Base-by-base conservation (phyloP, 2,329 filamentous ascomycete species). In the Cercospora sp. region DNA sequence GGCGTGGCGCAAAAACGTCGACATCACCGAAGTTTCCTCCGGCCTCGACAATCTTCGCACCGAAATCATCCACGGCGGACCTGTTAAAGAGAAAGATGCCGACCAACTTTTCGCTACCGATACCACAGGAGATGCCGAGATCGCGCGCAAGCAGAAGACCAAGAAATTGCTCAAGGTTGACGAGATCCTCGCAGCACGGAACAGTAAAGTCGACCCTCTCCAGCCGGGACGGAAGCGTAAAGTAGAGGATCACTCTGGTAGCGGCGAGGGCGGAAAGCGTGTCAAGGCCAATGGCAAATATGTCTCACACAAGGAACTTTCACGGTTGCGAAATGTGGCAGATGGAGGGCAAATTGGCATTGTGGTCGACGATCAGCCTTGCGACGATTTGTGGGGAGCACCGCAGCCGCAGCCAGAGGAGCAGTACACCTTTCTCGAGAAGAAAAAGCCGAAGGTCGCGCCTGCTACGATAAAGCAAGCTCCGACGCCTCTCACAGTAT, bases 1-100 rank as follows among this genome's bases (percentile, higher is more conserved):
- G 83, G 94, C 95, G 33, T 99, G 95, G 95, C 88, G 95, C 78
- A 99, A 98, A 81, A 97, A 99, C 82, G 93, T 99, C 80, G 93
- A 99, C 81, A 88, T 98, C 70, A 90, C 92, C 30, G 90, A 97
- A 70, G 88, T 99, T 28, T 87, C 94, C 75, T 83, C 90, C 64
- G 95, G 95, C 69, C 87, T 99, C 36, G 90, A 93, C 71, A 86
- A 91, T 76, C 84, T 96, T 73, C 93, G 95, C 75, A 91, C 96
- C 68, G 91, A 98, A 83, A 90, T 97, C 69, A 95, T 97, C 73
- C 87, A 90, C 84, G 95, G 95, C 80, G 95, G 94, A 79, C 87
- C 97, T 16, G 84, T 98, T 63, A 86, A 90, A 62, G 95, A 99
- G 79, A 93, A 93, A 78, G 81, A 88, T 0, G 92, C 94, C 1